Percentiles rank a stretch among this genome's conserved stretches.
Conservation (phyloP, 352 stramenopile species). For the Phytophthora pinifolia region DNA sequence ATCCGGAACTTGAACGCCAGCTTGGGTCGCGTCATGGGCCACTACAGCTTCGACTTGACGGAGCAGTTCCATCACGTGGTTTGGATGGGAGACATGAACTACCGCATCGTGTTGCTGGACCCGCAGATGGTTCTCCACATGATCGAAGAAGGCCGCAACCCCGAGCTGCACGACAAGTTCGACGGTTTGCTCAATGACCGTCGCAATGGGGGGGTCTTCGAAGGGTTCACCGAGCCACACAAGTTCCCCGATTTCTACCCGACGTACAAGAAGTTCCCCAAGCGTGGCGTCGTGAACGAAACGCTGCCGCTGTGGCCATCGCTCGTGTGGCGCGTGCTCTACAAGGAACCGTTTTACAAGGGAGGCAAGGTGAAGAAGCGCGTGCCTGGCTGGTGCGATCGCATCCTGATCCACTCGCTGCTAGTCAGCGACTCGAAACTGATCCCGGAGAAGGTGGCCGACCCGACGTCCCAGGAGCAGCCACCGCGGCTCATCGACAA, state of each 20-base stretch:
- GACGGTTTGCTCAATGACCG: constrained; percentile 83
- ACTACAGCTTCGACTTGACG: constrained; percentile 79
- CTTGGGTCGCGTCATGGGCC: constrained; percentile 78
- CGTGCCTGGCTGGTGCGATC: constrained; percentile 87
- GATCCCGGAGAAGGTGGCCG: constrained; percentile 73
- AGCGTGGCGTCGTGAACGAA: constrained; percentile 68
- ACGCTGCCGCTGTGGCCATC: constrained; percentile 62
- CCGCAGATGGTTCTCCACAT: constrained; percentile 78
- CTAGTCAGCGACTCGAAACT: constrained; percentile 79
- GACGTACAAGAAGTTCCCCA: constrained; percentile 89
- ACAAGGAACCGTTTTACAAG: constrained; percentile 91
- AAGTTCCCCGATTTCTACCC: constrained; percentile 90
- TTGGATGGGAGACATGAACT: constrained; percentile 91
- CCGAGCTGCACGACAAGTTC: constrained; percentile 84
- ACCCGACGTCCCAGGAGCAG: constrained; percentile 41
- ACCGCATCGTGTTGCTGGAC: constrained; percentile 77
- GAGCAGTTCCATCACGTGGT: constrained; percentile 90
- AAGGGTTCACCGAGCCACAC: constrained; percentile 77
- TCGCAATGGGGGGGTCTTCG: constrained; percentile 70
- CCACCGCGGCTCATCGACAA: constrained; percentile 60
- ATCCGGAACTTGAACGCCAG: constrained; percentile 78
- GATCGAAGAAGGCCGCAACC: constrained; percentile 72
- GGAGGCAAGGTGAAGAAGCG: constrained; percentile 89
- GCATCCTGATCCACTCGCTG: constrained; percentile 84
- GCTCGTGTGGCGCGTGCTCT: constrained; percentile 76